phyloP scores from a whole-genome alignment of 805 yeast genomes.

The Blastobotrys mokoenaii region DNA sequence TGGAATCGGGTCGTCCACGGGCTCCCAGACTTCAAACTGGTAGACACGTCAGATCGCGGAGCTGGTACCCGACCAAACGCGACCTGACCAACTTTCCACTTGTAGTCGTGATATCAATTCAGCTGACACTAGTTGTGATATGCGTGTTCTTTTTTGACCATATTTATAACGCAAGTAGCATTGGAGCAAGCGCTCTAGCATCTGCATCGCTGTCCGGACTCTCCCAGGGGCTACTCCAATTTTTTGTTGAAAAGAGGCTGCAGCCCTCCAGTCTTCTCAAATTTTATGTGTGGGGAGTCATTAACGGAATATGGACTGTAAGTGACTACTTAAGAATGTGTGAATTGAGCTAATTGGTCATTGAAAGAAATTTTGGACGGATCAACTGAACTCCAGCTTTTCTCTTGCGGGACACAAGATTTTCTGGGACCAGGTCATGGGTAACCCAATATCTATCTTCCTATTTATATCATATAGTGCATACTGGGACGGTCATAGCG shows the following conservation, averaged over 20 bases:
- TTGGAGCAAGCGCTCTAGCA: slow-evolving; percentile 27
- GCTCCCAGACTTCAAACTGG: too few relatives aligned
- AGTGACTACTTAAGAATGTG: slow-evolving; percentile 1
- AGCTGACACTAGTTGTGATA: slow-evolving; percentile 18
- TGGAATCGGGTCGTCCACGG: too few relatives aligned
- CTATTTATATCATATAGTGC: slow-evolving; percentile 27
- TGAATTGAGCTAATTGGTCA: not conserved
- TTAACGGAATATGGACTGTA: slow-evolving; percentile 29
- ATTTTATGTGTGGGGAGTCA: slow-evolving; percentile 31
- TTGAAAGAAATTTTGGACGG: slow-evolving; percentile 29
- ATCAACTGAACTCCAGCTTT: slow-evolving; percentile 21
- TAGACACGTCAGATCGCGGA: not conserved
- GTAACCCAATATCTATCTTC: slow-evolving; percentile 28
- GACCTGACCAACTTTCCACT: not conserved
- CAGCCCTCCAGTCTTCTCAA: slow-evolving; percentile 17
- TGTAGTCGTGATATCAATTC: slow-evolving; percentile 14
- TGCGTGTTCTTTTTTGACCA: slow-evolving; percentile 18
- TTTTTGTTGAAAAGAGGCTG: slow-evolving; percentile 9
- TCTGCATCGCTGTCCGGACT: slow-evolving; percentile 26
- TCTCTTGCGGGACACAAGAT: slow-evolving; percentile 18
- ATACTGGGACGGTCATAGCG: slow-evolving; percentile 30
- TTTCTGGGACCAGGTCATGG: slow-evolving; percentile 26
- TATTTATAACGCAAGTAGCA: slow-evolving; percentile 18
- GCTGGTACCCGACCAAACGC: not conserved
- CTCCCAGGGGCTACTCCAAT: slow-evolving; percentile 28